phyloP scores from a whole-genome alignment of 2,329 filamentous ascomycete species.

The Ceratocystis papillata region DNA sequence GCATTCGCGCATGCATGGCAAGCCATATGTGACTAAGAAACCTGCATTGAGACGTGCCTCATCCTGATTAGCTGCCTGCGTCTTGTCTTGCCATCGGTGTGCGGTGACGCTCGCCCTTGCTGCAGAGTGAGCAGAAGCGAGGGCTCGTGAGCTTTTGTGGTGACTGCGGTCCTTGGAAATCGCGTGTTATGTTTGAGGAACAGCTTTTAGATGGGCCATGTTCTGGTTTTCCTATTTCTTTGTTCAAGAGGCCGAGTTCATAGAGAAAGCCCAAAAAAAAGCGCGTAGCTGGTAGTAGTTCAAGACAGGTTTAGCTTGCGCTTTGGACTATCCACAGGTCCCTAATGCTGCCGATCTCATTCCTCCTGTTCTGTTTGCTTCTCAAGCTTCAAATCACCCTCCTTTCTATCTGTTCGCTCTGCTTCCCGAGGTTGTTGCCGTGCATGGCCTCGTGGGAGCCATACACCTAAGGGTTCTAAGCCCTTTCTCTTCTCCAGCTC shows the following conservation, averaged over 20 bases:
- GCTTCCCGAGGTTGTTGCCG: background rate
- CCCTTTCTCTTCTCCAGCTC: slow-evolving; percentile 40
- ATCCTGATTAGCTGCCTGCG: background rate
- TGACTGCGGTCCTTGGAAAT: background rate
- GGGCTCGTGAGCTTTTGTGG: background rate
- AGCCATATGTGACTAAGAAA: background rate
- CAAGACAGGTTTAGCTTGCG: background rate
- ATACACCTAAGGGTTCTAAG: slow-evolving; percentile 37
- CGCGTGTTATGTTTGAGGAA: background rate
- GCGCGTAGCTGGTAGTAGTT: background rate
- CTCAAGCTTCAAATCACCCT: background rate
- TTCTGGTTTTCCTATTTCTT: background rate
- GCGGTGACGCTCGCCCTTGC: background rate
- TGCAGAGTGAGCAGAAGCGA: background rate
- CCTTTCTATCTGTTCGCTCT: background rate
- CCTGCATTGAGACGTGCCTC: background rate
- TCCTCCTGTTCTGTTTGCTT: background rate
- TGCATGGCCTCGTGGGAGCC: slow-evolving; percentile 33
- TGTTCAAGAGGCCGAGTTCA: background rate
- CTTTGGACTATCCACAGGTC: background rate
- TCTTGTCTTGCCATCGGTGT: background rate
- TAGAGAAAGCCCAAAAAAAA: background rate
- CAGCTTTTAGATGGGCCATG: background rate
- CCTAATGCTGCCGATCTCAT: background rate
- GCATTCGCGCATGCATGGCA: background rate